Base-by-base conservation (phyloP, 164 flowering plant genomes). In the Euptelea pleiosperma region DNA sequence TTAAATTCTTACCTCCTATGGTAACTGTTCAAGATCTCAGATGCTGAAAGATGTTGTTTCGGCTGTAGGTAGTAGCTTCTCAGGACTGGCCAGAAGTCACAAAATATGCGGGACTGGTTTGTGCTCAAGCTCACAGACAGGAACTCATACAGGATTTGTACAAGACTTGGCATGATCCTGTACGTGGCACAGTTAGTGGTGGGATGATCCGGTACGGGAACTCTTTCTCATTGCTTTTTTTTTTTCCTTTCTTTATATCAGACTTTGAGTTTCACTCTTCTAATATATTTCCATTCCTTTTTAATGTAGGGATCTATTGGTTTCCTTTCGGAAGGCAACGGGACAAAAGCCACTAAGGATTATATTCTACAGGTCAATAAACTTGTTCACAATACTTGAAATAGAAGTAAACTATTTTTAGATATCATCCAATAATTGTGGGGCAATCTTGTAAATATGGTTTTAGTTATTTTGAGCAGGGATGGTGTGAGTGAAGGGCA, bases 401-500 rank as follows among this genome's bases (percentile, higher is more conserved):
- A 19, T 22, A 3, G 11, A 16, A 14, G n/a, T 30, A 37, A 29
- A n/a, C 24, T 25, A 52, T 25, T 22, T 15, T 18, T 4, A 12
- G 40, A 25, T 16, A 16, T 58, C 41, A n/a, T 44, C 9, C 8
- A 11, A 30, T 26, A 30, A 30, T 48, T 49, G 12, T 16, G 21
- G 28, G n/a, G n/a, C n/a, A n/a, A n/a, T n/a, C n/a, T n/a, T n/a
- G n/a, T n/a, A n/a, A n/a, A n/a, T n/a, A n/a, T n/a, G n/a, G n/a
- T n/a, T n/a, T n/a, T n/a, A n/a, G n/a, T n/a, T 59, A 1, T 35
- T 19, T 62, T 69, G 60, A 47, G 42, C 77, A 91, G 96, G 76
- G 98, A 91, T 66, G 98, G 98, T 55, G 98, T 91, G 36, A 91
- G 98, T 59, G 98, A 91, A 71, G 96, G 95, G 40, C 95, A 89